Evolutionary conservation across 306 rosid genomes (phyloP).

Genomic region (Cucurbita moschata): DNA sequence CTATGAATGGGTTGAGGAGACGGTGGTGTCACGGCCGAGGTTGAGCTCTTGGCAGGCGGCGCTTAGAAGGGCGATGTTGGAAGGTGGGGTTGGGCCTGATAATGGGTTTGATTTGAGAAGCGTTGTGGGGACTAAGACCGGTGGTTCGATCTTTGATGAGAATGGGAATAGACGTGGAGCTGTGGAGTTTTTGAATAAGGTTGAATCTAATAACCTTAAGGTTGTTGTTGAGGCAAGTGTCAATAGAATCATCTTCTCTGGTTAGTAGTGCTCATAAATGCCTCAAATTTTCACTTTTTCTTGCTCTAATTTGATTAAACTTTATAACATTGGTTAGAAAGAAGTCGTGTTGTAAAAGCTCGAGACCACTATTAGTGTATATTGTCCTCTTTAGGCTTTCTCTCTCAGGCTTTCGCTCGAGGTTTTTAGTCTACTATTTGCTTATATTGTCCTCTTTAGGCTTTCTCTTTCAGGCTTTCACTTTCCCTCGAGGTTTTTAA

Average conservation of each 20-base stretch:
- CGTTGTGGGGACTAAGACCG: background rate
- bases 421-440: too few species aligned
- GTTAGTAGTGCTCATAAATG: background rate
- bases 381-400: too few species aligned
- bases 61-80: constrained; percentile 3
- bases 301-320: too few species aligned
- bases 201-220: background rate
- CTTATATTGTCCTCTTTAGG: too few species aligned
- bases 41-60: background rate
- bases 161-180: constrained; percentile 16
- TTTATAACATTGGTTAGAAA: too few species aligned
- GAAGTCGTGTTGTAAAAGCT: too few species aligned
- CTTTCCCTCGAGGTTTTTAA: too few species aligned
- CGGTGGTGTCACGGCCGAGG: background rate
- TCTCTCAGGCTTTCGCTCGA: too few species aligned
- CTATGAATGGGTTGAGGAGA: constrained; percentile 12
- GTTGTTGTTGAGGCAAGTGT: constrained; percentile 13
- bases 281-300: too few species aligned
- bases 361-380: too few species aligned
- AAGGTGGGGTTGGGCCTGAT: constrained; percentile 9
- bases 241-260: constrained; percentile 10
- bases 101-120: constrained; percentile 7
- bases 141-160: constrained; percentile 5
- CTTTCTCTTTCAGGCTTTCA: too few species aligned
- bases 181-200: constrained; percentile 13